Evolutionary conservation across 768 basidiomycete species (phyloP), one percentile per base, ranked within the genome.

Genomic region (Floccularia luteovirens): DNA sequence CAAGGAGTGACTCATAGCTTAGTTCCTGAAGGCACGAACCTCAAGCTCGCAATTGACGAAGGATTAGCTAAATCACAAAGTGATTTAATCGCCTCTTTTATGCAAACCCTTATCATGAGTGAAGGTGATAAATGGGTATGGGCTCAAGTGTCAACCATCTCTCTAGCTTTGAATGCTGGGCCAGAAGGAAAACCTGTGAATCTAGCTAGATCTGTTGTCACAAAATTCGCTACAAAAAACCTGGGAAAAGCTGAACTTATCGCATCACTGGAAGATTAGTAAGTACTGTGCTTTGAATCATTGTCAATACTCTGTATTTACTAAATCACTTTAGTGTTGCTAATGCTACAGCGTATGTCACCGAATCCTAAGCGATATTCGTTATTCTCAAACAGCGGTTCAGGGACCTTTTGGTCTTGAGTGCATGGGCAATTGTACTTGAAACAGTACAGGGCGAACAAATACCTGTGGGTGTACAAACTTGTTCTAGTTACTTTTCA

Each of bases 31-130:
- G 85, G 85, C 31, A 73, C 77, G 13, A 90, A 93, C 56, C 74
- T 98, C 40, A 93, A 94, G 57, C 73, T 91, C 32, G 93, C 91
- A 2, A 96, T 97, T 38, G 88, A 92, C 53, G 82, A 82, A 49
- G 90, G 90, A 14, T 70, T 94, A 30, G 75, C 84, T 46, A 80
- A 77, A 51, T 78, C 81, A 0, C 84, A 90, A 55, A 84, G 77
- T 45, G 82, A 89, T 52, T 71, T 98, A 32, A 85, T 89, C 36
- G 87, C 93, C 3, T 91, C 89, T 0, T 97, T 93, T 60, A 66
- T 98, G 51, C 93, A 98, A 63, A 90, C 90, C 12, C 66, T 97
- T 24, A 78, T 98, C 49, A 97, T 97, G 93, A 90, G 87, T 41
- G 92, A 96, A 67, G 93, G 93, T 12, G 88, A 93, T 49, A 74